phyloP scores from a whole-genome alignment of 805 yeast species.

The Nakazawaea wickerhamii region DNA sequence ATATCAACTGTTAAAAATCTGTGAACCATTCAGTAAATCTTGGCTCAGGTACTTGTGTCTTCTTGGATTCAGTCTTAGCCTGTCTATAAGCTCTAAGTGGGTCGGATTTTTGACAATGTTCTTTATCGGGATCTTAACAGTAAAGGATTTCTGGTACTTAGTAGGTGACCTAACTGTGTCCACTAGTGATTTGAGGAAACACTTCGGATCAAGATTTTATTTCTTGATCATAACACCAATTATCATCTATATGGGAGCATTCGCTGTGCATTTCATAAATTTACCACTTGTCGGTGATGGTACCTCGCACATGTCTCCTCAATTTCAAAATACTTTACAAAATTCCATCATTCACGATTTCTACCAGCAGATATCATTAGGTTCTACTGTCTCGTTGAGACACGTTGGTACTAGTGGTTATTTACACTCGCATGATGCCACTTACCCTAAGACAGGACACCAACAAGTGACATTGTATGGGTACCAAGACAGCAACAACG shows the following conservation, averaged over 20 bases:
- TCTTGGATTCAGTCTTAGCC: slow-evolving; percentile 49
- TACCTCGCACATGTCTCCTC: slow-evolving; percentile 57
- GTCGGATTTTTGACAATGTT: slow-evolving; percentile 62
- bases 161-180: slow-evolving; percentile 62
- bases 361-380: slow-evolving; percentile 67
- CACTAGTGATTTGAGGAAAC: slow-evolving; percentile 31
- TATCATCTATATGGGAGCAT: slow-evolving; percentile 49
- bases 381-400: slow-evolving; percentile 66
- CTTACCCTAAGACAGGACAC: slow-evolving; percentile 55
- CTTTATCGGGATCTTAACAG: slow-evolving; percentile 53
- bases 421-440: slow-evolving; percentile 67
- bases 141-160: slow-evolving; percentile 57
- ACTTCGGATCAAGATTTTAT: slow-evolving; percentile 33
- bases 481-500: slow-evolving; percentile 55
- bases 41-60: slow-evolving; percentile 52
- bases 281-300: slow-evolving; percentile 52
- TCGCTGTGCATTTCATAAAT: slow-evolving; percentile 49
- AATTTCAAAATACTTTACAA: slow-evolving; percentile 55
- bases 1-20: slow-evolving; percentile 43
- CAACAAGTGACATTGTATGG: slow-evolving; percentile 78
- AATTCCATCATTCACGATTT: slow-evolving; percentile 33
- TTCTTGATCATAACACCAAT: slow-evolving; percentile 51
- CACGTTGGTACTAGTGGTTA: slow-evolving; percentile 74
- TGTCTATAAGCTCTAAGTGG: slow-evolving; percentile 58
- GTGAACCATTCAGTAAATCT: slow-evolving; percentile 35